Conservation (phyloP, 2,329 filamentous ascomycete species). For the Septoria linicola region DNA sequence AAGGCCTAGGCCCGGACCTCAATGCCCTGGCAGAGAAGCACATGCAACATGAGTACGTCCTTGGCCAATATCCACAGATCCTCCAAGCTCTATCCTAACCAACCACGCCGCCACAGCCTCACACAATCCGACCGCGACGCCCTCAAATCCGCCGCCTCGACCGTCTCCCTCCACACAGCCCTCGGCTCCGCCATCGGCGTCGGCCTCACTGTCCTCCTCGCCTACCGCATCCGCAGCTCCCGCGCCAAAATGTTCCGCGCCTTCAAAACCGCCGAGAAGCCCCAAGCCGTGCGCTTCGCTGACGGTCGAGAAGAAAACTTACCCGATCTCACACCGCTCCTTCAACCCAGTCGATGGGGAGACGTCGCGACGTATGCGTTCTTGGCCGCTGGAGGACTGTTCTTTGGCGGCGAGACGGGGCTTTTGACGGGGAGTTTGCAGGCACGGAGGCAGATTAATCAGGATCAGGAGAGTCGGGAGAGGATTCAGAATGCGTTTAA, state of each 20-base stretch:
- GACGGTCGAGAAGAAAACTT: constrained; percentile 60
- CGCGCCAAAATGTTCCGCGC: constrained; percentile 61
- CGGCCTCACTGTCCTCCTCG: constrained; percentile 58
- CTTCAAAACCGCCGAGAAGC: constrained; percentile 61
- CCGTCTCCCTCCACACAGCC: constrained; percentile 55
- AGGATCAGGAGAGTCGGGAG: constrained; percentile 54
- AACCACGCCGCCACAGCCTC: constrained; percentile 39
- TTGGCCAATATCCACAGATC: not conserved
- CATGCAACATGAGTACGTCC: constrained; percentile 53
- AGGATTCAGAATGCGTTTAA: constrained; percentile 64
- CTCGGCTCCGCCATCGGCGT: constrained; percentile 62
- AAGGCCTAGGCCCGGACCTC: constrained; percentile 51
- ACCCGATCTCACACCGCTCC: constrained; percentile 59
- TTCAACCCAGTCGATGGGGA: constrained; percentile 58
- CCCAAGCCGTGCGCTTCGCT: constrained; percentile 61
- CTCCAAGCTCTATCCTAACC: not conserved
- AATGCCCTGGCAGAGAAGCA: constrained; percentile 58
- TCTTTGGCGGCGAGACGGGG: constrained; percentile 64
- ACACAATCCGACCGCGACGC: constrained; percentile 59
- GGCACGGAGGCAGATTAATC: constrained; percentile 54
- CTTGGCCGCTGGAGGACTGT: constrained; percentile 60
- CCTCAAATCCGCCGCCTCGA: constrained; percentile 56
- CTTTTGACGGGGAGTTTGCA: constrained; percentile 57
- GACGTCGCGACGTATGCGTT: constrained; percentile 64
- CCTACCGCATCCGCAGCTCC: constrained; percentile 56